phyloP scores from a whole-genome alignment of 257 asterid species.

The Solanum paucissectum region DNA sequence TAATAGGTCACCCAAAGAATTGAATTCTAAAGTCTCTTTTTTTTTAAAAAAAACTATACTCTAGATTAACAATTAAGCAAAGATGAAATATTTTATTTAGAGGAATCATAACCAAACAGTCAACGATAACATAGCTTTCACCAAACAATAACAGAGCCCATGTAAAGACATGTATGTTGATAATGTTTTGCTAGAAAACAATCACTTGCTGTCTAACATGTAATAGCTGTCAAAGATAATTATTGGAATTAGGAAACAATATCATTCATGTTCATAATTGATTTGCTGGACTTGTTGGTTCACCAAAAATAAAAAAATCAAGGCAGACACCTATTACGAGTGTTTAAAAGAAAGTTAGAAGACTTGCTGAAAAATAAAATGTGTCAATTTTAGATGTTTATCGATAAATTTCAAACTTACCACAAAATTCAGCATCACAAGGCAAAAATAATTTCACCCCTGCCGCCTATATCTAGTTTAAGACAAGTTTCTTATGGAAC shows the following conservation, averaged over 20 bases:
- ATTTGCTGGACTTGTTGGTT: neutral
- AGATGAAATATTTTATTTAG: neutral
- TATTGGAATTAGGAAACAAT: neutral
- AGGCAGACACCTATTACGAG: neutral
- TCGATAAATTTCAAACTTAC: neutral
- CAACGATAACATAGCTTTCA: neutral
- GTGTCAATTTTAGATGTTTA: neutral
- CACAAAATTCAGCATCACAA: neutral
- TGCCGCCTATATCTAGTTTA: no score
- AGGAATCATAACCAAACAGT: neutral
- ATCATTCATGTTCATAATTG: neutral
- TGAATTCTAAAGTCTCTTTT: neutral
- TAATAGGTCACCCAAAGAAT: neutral
- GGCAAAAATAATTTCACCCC: neutral
- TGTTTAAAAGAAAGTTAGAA: no score
- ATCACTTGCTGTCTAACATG: neutral
- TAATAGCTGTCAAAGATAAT: neutral
- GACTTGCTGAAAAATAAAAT: no score
- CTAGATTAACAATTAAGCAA: neutral
- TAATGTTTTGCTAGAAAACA: neutral
- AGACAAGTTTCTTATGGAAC: neutral
- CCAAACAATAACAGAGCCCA: neutral
- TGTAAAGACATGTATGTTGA: neutral
- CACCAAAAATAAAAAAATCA: neutral
- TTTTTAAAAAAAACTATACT: neutral